Conservation (phyloP, 108 stramenopile species). For the Nitzschia sp. region DNA sequence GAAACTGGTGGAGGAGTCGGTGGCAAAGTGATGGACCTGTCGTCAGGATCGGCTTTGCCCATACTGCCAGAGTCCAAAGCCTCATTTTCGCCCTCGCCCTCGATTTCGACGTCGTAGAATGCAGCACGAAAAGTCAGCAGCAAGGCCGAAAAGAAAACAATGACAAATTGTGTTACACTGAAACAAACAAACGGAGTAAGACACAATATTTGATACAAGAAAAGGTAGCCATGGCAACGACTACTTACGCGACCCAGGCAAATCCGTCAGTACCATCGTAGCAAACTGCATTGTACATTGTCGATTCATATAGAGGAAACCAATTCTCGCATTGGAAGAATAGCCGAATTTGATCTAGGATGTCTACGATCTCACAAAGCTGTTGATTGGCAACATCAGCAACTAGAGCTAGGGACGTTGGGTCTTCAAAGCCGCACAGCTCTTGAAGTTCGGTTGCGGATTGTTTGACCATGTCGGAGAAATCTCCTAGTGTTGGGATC, state of each 20-base stretch:
- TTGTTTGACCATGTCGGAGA: slow-evolving; percentile 17
- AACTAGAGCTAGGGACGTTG: neutral
- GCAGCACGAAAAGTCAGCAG: slow-evolving; percentile 28
- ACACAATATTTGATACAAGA: neutral
- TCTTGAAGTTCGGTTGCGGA: neutral
- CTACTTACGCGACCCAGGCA: slow-evolving; percentile 26
- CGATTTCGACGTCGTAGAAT: slow-evolving; percentile 24
- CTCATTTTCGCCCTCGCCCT: slow-evolving; percentile 2
- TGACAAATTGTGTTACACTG: slow-evolving; percentile 33
- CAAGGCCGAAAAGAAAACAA: slow-evolving; percentile 21
- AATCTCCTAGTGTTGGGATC: slow-evolving; percentile 18
- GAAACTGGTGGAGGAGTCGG: too few species aligned
- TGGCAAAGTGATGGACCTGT: too few species aligned
- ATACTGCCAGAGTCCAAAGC: neutral
- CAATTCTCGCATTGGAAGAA: slow-evolving; percentile 34
- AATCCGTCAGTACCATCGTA: slow-evolving; percentile 34
- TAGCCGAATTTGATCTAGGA: slow-evolving; percentile 12
- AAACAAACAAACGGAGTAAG: neutral
- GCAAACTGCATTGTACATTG: slow-evolving; percentile 27
- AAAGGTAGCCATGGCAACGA: neutral
- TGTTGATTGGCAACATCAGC: slow-evolving; percentile 16
- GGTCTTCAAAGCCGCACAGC: slow-evolving; percentile 18
- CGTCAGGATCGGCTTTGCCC: neutral
- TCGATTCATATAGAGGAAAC: slow-evolving; percentile 32
- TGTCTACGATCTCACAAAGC: slow-evolving; percentile 25